phyloP scores from a whole-genome alignment of 2,329 filamentous ascomycete genomes.

The Penicillium palitans region DNA sequence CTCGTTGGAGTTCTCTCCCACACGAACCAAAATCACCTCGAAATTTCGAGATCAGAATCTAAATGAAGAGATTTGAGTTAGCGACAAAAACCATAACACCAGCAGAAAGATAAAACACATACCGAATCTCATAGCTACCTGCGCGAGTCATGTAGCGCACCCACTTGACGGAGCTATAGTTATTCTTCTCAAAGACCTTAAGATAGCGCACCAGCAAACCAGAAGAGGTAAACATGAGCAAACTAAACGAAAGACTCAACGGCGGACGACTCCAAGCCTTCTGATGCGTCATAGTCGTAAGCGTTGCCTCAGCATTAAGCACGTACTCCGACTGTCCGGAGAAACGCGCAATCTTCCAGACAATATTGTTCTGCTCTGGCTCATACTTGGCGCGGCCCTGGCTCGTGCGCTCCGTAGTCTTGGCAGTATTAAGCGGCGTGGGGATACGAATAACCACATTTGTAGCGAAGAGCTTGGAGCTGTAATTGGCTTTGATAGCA shows the following conservation, averaged over 20 bases:
- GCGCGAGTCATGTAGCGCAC: conserved; percentile 98
- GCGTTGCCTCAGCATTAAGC: conserved; percentile 84
- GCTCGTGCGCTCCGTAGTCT: conserved; percentile 86
- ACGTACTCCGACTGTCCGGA: conserved; percentile 97
- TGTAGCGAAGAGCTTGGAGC: conserved; percentile 91
- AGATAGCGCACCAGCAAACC: conserved; percentile 89
- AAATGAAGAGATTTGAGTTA: neutral
- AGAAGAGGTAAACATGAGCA: conserved; percentile 98
- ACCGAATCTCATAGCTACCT: conserved; percentile 96
- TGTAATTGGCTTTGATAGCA: conserved; percentile 95
- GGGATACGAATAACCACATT: conserved; percentile 94
- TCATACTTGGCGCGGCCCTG: conserved; percentile 99
- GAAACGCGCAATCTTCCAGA: conserved; percentile 99
- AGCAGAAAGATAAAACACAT: conserved; percentile 17
- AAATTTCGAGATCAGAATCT: conserved; percentile 13
- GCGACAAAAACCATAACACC: neutral
- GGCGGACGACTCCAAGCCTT: conserved; percentile 95
- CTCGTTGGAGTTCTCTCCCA: neutral
- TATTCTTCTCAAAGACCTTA: conserved; percentile 99
- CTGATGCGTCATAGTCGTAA: conserved; percentile 97
- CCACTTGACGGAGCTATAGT: conserved; percentile 99
- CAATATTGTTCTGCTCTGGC: conserved; percentile 94
- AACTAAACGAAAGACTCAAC: conserved; percentile 83
- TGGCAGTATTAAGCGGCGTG: conserved; percentile 92
- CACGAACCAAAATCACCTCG: neutral